Percentiles rank a stretch among this genome's conserved stretches.
These are phyloP conservation scores for Orbilia blumenaviensis DNA, from an alignment of 2,329 filamentous ascomycete genomes.

Conservation along the genomic window DNA sequence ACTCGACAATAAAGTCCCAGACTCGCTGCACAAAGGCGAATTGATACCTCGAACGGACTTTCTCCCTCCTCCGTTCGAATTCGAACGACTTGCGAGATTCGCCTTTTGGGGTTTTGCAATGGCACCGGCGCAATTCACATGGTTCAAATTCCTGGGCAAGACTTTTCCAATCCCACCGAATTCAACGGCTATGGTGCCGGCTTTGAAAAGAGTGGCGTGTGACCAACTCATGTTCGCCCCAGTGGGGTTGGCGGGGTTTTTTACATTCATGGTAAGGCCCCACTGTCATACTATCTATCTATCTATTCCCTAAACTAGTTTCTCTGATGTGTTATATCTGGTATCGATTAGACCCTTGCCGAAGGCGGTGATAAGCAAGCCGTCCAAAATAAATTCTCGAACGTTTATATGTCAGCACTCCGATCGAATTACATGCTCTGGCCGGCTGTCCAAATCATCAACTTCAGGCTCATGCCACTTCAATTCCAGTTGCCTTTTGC, in stretches of 20 bases:
- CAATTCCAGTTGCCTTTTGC: slow-evolving; percentile 98
- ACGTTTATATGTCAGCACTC: slow-evolving; percentile 91
- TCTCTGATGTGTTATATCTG: not conserved
- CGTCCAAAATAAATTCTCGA: slow-evolving; percentile 82
- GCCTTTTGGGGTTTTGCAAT: slow-evolving; percentile 94
- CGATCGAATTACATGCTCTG: slow-evolving; percentile 96
- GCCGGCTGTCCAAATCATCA: slow-evolving; percentile 95
- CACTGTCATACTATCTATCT: not conserved
- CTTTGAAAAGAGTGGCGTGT: slow-evolving; percentile 87
- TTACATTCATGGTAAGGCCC: slow-evolving; percentile 78
- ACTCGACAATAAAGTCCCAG: slow-evolving; percentile 80
- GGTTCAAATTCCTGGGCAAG: slow-evolving; percentile 85
- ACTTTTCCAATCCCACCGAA: slow-evolving; percentile 78
- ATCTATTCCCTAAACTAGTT: not conserved
- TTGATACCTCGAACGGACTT: slow-evolving; percentile 71
- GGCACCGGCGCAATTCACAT: slow-evolving; percentile 93
- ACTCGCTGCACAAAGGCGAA: slow-evolving; percentile 69
- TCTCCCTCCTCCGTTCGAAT: slow-evolving; percentile 87
- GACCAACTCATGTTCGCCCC: slow-evolving; percentile 96
- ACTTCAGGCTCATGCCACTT: slow-evolving; percentile 93
- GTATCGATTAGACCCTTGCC: slow-evolving; percentile 70
- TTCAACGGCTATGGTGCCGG: slow-evolving; percentile 73
- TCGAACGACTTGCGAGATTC: slow-evolving; percentile 90
- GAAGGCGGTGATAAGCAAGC: slow-evolving; percentile 88
- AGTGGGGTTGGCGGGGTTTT: slow-evolving; percentile 85